Percentiles rank a stretch among this genome's conserved stretches.
Conservation (phyloP, 805 yeast genomes). For the Kodamaea restingae region DNA sequence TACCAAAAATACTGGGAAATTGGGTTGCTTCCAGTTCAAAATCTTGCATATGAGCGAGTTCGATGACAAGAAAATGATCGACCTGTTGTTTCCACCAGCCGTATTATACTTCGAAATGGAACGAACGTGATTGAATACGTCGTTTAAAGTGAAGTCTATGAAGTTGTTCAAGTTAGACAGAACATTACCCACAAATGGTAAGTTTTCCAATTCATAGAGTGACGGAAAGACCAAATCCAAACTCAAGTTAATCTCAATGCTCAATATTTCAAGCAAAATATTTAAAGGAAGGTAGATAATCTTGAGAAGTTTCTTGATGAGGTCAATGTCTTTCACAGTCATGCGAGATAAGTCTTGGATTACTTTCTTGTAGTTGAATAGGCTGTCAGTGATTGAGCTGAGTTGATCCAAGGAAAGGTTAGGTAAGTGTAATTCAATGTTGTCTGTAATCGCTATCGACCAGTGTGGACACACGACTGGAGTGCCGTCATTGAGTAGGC, state of each 20-base stretch:
- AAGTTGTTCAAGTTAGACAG: conserved; percentile 61
- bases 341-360: conserved; percentile 36
- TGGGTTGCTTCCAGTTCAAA: conserved; percentile 97
- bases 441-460: conserved; percentile 48
- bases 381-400: conserved; percentile 33
- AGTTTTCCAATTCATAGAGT: conserved; percentile 32
- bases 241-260: conserved; percentile 59
- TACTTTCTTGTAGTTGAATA: conserved; percentile 39
- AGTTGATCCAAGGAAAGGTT: conserved; percentile 51
- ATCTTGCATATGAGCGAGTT: conserved; percentile 90
- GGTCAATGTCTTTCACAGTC: conserved; percentile 32
- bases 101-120: conserved; percentile 27
- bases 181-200: conserved; percentile 40
- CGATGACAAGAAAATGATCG: conserved; percentile 79
- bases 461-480: conserved; percentile 76
- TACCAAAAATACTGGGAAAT: conserved; percentile 87
- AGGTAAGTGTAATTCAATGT: conserved; percentile 56
- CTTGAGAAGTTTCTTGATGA: conserved; percentile 42
- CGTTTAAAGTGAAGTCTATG: conserved; percentile 68
- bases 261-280: conserved; percentile 52
- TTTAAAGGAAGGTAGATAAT: conserved; percentile 57
- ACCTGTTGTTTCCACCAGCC: conserved; percentile 37
- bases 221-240: conserved; percentile 79
- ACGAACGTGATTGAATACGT: conserved; percentile 74
- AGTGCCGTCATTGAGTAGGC: conserved; percentile 75